These are phyloP conservation scores for Cladosporium sp. DNA, from an alignment of 2,329 filamentous ascomycete species.

Conservation along the genomic window DNA sequence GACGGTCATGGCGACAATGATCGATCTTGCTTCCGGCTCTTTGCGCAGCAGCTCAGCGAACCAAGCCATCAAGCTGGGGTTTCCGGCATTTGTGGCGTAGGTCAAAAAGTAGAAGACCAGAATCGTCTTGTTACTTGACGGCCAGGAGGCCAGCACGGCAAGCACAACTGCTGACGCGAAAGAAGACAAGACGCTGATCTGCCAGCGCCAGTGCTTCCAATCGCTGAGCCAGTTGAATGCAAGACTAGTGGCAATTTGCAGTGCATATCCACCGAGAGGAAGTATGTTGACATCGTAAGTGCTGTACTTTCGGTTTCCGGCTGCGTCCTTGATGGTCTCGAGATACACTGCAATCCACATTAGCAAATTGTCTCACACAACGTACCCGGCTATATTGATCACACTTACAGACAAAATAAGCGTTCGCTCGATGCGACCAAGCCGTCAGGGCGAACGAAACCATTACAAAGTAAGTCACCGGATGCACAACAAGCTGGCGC, in stretches of 20 bases:
- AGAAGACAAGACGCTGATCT: conserved; percentile 3
- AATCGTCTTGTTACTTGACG: conserved; percentile 5
- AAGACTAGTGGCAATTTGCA: conserved; percentile 8
- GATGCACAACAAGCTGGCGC: conserved; percentile 6
- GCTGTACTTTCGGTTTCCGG: conserved; percentile 8
- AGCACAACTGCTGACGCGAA: background rate
- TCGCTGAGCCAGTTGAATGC: conserved; percentile 5
- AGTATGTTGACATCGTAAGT: conserved; percentile 13
- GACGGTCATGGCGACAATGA: conserved; percentile 10
- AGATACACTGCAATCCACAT: background rate
- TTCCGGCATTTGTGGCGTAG: conserved; percentile 6
- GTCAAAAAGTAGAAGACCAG: conserved; percentile 6
- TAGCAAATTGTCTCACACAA: background rate
- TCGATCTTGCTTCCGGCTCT: background rate
- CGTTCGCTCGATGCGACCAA: conserved; percentile 2
- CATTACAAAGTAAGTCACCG: conserved; percentile 11
- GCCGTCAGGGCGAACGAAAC: conserved; percentile 2
- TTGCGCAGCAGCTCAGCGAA: conserved; percentile 6
- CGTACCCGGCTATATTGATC: background rate
- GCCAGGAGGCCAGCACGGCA: background rate
- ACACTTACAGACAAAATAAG: background rate
- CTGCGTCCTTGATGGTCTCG: background rate
- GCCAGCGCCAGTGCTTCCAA: conserved; percentile 10
- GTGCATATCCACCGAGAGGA: background rate
- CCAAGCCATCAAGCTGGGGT: conserved; percentile 11